Evolutionary conservation across 225 moss, liverwort and hornwort genomes (phyloP), one percentile per base, ranked within the genome.

Genomic region (Polytrichum formosum): DNA sequence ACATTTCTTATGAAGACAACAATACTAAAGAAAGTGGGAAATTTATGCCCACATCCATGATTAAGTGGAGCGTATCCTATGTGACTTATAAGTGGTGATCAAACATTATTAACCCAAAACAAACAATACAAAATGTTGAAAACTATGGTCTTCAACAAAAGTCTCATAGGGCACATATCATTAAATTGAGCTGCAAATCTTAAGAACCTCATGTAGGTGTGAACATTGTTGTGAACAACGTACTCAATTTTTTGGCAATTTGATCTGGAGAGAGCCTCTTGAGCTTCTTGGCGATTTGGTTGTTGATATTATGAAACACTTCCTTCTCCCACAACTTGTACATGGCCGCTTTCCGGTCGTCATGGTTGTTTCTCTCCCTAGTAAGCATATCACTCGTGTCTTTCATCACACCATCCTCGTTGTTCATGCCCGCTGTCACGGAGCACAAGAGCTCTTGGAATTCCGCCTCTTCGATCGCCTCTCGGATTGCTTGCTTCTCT

Each of bases 371-470:
- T 65, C 75, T 74, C 28, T 82, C 78, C 28, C 78, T 76, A 9
- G 54, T 58, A 7, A 89, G 78, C 33, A 80, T 5, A 53, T 78
- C 82, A 53, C 72, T 77, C 19, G 78, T 78, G 64, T 88, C 83
- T 54, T 88, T 83, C 83, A 85, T 81, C 59, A 88, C 82, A n/a
- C 85, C 85, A n/a, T 71, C 75, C 68, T 81, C 81, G 55, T 74
- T 70, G 37, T 68, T 71, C 72, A 83, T 71, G 0, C 81, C 78
- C 0, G 72, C 13, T 7, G 79, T 81, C n/a, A 83, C 78, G 33
- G 72, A 75, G 19, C 33, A 6, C 83, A 87, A 74, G 72, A 81
- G 20, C 76, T 76, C 78, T 78, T 87, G 87, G 60, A 87, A 87
- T 53, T 67, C 68, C 18, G 76, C 81, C 55, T 87, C 87, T 19